These are phyloP conservation scores for Kluyveromyces sp. DNA, from an alignment of 1,139 yeast genomes.

Conservation along the genomic window DNA sequence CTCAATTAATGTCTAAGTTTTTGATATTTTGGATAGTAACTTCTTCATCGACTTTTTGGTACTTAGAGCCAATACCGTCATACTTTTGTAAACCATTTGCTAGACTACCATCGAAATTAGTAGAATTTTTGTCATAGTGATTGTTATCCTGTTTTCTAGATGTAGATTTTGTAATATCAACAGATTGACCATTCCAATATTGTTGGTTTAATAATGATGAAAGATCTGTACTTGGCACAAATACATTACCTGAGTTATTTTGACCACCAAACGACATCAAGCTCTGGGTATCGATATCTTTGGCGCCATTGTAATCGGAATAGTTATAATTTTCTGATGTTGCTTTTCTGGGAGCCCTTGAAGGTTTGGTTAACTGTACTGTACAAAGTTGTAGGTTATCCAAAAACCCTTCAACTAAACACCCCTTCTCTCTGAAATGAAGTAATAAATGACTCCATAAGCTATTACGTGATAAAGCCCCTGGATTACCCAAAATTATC, in stretches of 20 bases:
- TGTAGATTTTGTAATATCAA: background rate
- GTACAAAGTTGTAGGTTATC: conserved; percentile 69
- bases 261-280: conserved; percentile 38
- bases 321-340: conserved; percentile 72
- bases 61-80: conserved; percentile 6
- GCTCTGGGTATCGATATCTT: conserved; percentile 43
- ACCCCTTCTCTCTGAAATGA: conserved; percentile 78
- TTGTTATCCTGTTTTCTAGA: conserved; percentile 1
- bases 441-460: conserved; percentile 75
- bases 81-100: conserved; percentile 8
- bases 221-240: conserved; percentile 24
- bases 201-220: conserved; percentile 29
- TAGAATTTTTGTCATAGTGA: conserved; percentile 6
- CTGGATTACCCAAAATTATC: conserved; percentile 76
- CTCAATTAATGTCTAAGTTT: conserved; percentile 2
- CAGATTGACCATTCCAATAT: conserved; percentile 15
- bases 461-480: conserved; percentile 60
- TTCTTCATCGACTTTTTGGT: conserved; percentile 4
- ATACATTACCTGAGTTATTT: conserved; percentile 20
- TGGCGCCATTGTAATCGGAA: background rate
- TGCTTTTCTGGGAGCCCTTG: conserved; percentile 74
- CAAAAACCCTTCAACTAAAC: conserved; percentile 87
- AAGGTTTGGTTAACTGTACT: conserved; percentile 45
- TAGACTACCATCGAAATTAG: conserved; percentile 9
- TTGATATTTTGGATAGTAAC: background rate